Base-by-base conservation (phyloP, 2,329 filamentous ascomycete species). In the Paraphoma chrysanthemicola region DNA sequence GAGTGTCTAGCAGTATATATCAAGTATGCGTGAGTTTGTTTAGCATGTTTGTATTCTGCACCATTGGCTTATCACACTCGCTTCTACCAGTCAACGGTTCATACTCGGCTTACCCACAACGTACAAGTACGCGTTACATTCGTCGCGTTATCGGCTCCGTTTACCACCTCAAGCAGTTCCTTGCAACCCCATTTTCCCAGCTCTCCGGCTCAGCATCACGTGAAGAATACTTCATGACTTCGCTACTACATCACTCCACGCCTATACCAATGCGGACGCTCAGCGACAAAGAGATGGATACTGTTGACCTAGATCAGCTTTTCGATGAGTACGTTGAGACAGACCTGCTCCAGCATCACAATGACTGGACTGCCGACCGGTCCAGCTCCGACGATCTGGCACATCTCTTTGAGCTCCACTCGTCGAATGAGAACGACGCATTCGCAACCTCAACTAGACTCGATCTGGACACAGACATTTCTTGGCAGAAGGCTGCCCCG, bases 291-390 rank as follows among this genome's bases (percentile, higher is more conserved):
- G 79, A 79, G 57, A 74, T 77, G 67, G 81, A 83, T 54, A 82
- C 82, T 78, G 80, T 83, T 64, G 85, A 87, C 70, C 80, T 85
- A 57, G 83, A 84, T 75, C 83, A 85, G 72, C 80, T 88, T 74
- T 88, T 89, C 79, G 85, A 87, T 68, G 82, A 87, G 72, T 88
- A 86, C 71, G 80, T 88, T 73, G 82, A 86, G 63, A 82, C 84
- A 74, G 85, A 86, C 57, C 78, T 82, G 53, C 80, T 82, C 63
- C 80, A 69, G 31, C 64, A 79, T 52, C 74, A 78, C 59, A 79
- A 78, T 64, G 78, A 81, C 59, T 76, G 76, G 58, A 74, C 80
- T 62, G 80, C 81, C 73, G 81, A 83, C 62, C 78, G 79, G 59
- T 77, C 79, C 66, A 79, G 79, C 67, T 78, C 80, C 53, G 75